These are phyloP conservation scores for Aspergillus phoenicis DNA, from an alignment of 2,329 filamentous ascomycete genomes.

Conservation along the genomic window DNA sequence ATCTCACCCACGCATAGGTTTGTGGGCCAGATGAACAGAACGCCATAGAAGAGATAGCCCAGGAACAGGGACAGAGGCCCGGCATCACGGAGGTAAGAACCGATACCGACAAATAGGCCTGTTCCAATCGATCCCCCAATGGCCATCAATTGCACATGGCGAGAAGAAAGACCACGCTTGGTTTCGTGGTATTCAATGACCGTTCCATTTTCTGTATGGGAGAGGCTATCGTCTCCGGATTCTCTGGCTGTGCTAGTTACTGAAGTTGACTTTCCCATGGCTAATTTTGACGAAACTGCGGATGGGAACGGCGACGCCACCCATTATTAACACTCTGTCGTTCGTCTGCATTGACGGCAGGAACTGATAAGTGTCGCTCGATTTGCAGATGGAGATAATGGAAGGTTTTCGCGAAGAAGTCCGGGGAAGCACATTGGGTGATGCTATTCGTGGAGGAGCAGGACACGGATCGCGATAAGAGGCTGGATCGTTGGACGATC, in stretches of 20 bases:
- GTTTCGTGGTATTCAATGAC: constrained; percentile 18
- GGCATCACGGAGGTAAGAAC: constrained; percentile 34
- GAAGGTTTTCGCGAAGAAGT: not conserved
- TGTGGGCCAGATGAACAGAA: constrained; percentile 36
- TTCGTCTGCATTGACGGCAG: no score
- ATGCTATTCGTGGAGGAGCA: not conserved
- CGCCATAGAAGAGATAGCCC: constrained; percentile 39
- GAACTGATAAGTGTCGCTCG: no score
- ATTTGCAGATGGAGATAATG: not conserved
- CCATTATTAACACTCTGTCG: not conserved
- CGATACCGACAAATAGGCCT: constrained; percentile 40
- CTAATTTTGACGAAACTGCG: not conserved
- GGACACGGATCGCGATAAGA: constrained; percentile 7
- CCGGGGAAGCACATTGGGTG: not conserved
- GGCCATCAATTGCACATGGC: constrained; percentile 20
- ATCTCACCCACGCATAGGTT: constrained; percentile 36
- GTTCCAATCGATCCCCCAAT: constrained; percentile 23
- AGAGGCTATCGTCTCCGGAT: constrained; percentile 10
- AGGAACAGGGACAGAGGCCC: constrained; percentile 40
- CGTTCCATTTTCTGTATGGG: constrained; percentile 23
- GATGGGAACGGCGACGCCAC: not conserved
- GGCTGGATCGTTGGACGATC: not conserved
- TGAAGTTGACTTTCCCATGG: constrained; percentile 28
- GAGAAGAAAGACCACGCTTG: constrained; percentile 16
- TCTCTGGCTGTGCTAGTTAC: not conserved